These are phyloP conservation scores for Globisporangium acanthophoron DNA, from an alignment of 352 stramenopile genomes.

Conservation along the genomic window DNA sequence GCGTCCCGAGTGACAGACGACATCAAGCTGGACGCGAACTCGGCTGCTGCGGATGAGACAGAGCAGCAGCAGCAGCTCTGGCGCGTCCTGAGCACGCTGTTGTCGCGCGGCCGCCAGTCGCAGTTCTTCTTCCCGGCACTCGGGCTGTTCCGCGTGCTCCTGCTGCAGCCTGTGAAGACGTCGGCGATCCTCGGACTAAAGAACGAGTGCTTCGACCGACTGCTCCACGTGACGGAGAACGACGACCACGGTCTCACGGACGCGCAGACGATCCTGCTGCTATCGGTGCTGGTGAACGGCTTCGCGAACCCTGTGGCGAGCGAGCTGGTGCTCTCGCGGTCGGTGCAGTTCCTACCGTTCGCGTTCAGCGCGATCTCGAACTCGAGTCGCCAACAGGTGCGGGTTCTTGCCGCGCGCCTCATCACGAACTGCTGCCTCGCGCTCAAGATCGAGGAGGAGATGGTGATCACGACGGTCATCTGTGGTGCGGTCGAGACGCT, in stretches of 20 bases:
- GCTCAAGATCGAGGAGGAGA: conserved; percentile 58
- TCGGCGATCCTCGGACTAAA: conserved; percentile 23
- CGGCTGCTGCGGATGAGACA: neutral
- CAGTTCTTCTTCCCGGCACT: conserved; percentile 52
- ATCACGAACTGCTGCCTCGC: conserved; percentile 72
- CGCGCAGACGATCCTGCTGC: conserved; percentile 47
- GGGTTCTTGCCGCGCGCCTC: conserved; percentile 50
- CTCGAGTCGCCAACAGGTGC: conserved; percentile 30
- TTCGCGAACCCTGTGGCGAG: conserved; percentile 49
- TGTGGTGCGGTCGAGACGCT: conserved; percentile 66
- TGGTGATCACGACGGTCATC: conserved; percentile 65
- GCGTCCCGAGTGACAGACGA: conserved; percentile 13
- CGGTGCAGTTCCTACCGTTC: conserved; percentile 56
- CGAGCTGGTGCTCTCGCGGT: conserved; percentile 40
- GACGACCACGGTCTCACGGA: conserved; percentile 22
- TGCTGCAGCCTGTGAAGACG: conserved; percentile 30
- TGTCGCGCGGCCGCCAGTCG: conserved; percentile 24
- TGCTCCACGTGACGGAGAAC: conserved; percentile 31
- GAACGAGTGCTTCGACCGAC: conserved; percentile 43
- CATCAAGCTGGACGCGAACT: neutral
- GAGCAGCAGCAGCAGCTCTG: conserved; percentile 26
- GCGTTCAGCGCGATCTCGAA: conserved; percentile 54
- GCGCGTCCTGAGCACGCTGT: conserved; percentile 37
- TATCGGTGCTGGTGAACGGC: conserved; percentile 60
- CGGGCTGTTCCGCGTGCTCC: conserved; percentile 51